Percentiles rank a stretch among this genome's conserved stretches.
These are phyloP conservation scores for Meira miltonrushii DNA, from an alignment of 1,284 basidiomycete genomes.

Conservation along the genomic window DNA sequence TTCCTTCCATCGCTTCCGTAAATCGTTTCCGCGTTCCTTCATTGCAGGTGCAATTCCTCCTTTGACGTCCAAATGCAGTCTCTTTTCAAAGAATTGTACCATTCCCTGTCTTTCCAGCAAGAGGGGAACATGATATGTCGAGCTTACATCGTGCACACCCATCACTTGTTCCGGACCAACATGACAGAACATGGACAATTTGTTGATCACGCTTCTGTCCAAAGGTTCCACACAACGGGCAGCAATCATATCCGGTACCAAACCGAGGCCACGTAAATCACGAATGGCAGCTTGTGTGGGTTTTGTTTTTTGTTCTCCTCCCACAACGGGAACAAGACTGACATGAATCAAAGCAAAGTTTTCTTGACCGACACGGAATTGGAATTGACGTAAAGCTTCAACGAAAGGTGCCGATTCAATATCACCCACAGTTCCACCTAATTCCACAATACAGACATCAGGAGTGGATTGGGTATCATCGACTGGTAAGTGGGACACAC, in stretches of 20 bases:
- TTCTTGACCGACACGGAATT: constrained; percentile 93
- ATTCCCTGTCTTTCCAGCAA: constrained; percentile 89
- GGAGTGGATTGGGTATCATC: constrained; percentile 90
- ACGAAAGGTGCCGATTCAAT: constrained; percentile 96
- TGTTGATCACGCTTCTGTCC: constrained; percentile 78
- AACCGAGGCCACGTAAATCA: constrained; percentile 83
- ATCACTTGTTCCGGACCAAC: constrained; percentile 88
- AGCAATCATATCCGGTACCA: constrained; percentile 91
- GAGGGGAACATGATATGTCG: constrained; percentile 95
- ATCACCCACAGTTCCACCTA: constrained; percentile 89
- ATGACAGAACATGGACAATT: constrained; percentile 99
- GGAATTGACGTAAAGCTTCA: constrained; percentile 97
- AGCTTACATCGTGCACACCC: constrained; percentile 91
- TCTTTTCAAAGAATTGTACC: constrained; percentile 73
- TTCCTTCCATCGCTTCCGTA: constrained; percentile 73
- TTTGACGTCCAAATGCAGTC: constrained; percentile 69
- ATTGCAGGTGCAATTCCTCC: constrained; percentile 60
- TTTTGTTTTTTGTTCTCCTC: constrained; percentile 98
- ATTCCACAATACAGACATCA: constrained; percentile 96
- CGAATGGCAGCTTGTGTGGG: constrained; percentile 96
- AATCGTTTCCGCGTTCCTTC: constrained; percentile 62
- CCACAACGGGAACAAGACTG: constrained; percentile 94
- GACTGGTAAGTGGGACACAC: constrained; percentile 85
- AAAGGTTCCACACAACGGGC: constrained; percentile 71
- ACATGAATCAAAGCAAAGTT: constrained; percentile 98